phyloP scores from a whole-genome alignment of 176 grass and related monocot species.

The Carex kokanica region DNA sequence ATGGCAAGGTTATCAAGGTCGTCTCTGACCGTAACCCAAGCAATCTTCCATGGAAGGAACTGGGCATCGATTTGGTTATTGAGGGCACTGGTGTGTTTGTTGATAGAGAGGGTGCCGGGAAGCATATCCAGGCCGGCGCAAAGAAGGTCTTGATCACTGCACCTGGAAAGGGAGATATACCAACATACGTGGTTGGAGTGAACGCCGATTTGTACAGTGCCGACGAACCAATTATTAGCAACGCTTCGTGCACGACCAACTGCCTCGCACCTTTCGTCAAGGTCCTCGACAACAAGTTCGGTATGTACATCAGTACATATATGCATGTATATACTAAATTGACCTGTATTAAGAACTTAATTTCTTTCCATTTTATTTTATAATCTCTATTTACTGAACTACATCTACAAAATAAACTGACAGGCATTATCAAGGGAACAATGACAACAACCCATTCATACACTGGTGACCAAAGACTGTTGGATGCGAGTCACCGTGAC shows the following conservation, averaged over 20 bases:
- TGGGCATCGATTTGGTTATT: conserved; percentile 48
- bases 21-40: conserved; percentile 43
- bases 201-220: conserved; percentile 35
- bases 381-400: neutral
- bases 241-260: conserved; percentile 58
- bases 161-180: conserved; percentile 52
- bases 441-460: conserved; percentile 65
- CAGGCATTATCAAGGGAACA: conserved; percentile 33
- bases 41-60: conserved; percentile 35
- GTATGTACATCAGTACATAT: conserved; percentile 32
- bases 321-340: neutral
- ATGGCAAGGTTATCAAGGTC: conserved; percentile 52
- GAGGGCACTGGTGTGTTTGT: conserved; percentile 57
- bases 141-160: conserved; percentile 57
- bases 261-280: conserved; percentile 60
- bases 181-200: conserved; percentile 46
- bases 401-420: conserved; percentile 9
- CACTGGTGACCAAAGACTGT: conserved; percentile 52
- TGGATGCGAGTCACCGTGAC: conserved; percentile 55
- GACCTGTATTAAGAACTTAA: neutral
- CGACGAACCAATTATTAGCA: conserved; percentile 47
- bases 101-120: conserved; percentile 42
- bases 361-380: neutral
- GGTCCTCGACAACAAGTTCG: conserved; percentile 51
- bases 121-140: conserved; percentile 48